A percentile compares a stretch with the other conserved stretches of the same genome.
Conservation (phyloP, 305 asterid genomes). For the Fraxinus sp. region DNA sequence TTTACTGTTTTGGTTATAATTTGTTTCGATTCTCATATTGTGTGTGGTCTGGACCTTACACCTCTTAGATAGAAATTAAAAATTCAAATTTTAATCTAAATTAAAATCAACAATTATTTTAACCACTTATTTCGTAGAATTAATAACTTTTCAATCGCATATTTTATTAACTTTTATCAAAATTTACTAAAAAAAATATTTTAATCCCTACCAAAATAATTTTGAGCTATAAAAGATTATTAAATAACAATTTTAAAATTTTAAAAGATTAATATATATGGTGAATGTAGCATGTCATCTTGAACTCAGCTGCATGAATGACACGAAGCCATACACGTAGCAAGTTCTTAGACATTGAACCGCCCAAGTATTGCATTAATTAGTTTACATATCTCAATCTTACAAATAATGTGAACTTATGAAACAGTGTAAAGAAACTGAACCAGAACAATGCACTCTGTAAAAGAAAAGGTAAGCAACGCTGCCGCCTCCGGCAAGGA, state of each 20-base stretch:
- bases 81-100: too few species aligned
- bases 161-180: too few species aligned
- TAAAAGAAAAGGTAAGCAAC: conserved; percentile 63
- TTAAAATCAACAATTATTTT: too few species aligned
- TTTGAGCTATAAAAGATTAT: too few species aligned
- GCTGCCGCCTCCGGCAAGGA: conserved; percentile 73
- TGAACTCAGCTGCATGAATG: conserved; percentile 24
- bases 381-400: not conserved
- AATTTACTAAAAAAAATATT: too few species aligned
- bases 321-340: conserved; percentile 29
- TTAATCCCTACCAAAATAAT: too few species aligned
- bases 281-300: not conserved
- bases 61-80: too few species aligned
- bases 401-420: not conserved
- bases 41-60: too few species aligned
- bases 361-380: not conserved
- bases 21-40: too few species aligned
- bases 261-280: not conserved
- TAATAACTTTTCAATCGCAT: too few species aligned
- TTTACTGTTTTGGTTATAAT: too few species aligned
- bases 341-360: not conserved
- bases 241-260: not conserved
- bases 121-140: too few species aligned
- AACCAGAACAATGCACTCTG: conserved; percentile 40
- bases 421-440: not conserved